Base-by-base conservation (phyloP, 371 early-diverging fungal genomes). In the Sporodiniella umbellata region DNA sequence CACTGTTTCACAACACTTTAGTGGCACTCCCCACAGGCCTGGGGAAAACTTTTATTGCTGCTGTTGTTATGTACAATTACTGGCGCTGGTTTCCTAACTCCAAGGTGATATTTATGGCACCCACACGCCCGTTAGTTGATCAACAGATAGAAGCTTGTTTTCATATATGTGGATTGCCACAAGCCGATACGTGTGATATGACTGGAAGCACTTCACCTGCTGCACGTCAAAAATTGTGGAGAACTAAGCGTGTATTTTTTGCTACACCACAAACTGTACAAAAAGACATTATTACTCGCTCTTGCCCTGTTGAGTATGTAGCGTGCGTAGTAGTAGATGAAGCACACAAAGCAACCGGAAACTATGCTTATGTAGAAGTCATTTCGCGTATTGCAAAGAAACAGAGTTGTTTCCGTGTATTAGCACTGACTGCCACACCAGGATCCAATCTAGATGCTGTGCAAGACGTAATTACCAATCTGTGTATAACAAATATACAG, bases 11-110 rank as follows among this genome's bases (percentile, higher is more conserved):
- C 38, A 97, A 97, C 64, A 94, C 94, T 2, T 68, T 97, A 18
- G 95, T 95, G 0, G 87, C 92, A 3, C 75, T 97, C 17, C 92
- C 92, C 0, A 92, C 93, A 0, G 92, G 98, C 33, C 76, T 96
- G 42, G 98, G 98, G 24, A 97, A 97, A 63, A 97, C 98, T 0
- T 88, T 95, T 56, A 93, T 97, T 58, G 98, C 98, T 0, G 93
- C 94, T 0, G 98, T 97, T 0, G 90, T 95, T 8, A 96, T 97
- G 94, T 89, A 70, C 45, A 95, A 95, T 62, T 92, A 84, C 58
- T 90, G 80, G 60, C 87, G 94, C 3, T 97, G 98, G 98, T 96
- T 97, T 60, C 95, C 98, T 0, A 62, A 85, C 26, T 80, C 87
- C 3, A 86, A 90, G 46, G 83, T 95, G 14, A 73, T 97, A n/a